A percentile compares a stretch with the other conserved stretches of the same genome.
Evolutionary conservation across 169 alveolate species (phyloP).

Genomic region (Cyclospora cayetanensis): DNA sequence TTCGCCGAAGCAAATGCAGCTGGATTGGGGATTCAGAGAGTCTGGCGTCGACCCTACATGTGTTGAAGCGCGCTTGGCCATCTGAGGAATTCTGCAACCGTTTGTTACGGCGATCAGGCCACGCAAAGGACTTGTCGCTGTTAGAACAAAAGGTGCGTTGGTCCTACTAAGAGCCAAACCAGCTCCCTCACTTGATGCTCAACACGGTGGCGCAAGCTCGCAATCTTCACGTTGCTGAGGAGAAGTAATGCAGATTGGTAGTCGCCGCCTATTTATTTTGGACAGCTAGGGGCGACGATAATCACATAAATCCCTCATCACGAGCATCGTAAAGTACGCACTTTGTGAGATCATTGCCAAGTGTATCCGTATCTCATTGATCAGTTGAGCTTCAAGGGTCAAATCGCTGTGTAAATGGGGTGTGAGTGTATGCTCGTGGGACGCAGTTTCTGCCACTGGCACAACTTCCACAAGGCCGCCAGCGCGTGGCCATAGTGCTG

Average conservation of each 20-base stretch:
- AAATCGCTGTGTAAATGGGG: not conserved
- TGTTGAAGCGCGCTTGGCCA: slow-evolving; percentile 49
- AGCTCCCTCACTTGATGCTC: too few species aligned
- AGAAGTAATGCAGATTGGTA: too few species aligned
- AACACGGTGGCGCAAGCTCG: too few species aligned
- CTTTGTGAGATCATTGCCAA: too few species aligned
- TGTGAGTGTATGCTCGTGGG: too few species aligned
- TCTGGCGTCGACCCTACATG: not conserved
- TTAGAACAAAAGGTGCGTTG: slow-evolving; percentile 53
- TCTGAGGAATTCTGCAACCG: slow-evolving; percentile 49
- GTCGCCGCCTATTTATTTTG: too few species aligned
- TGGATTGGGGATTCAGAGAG: slow-evolving; percentile 9
- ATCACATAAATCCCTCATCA: too few species aligned
- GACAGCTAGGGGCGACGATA: too few species aligned
- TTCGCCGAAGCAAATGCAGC: slow-evolving; percentile 10
- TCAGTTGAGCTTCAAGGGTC: not conserved
- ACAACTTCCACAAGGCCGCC: not conserved
- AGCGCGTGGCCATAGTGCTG: slow-evolving; percentile 23
- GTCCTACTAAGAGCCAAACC: too few species aligned
- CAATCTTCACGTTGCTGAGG: too few species aligned
- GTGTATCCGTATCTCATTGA: too few species aligned
- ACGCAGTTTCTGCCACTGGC: slow-evolving; percentile 40
- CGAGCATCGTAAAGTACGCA: too few species aligned
- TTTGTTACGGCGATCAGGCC: not conserved
- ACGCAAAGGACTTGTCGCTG: not conserved